Evolutionary conservation across 139 green algal species (phyloP), one percentile per base, ranked within the genome.

Genomic region (Dunaliella sp.): DNA sequence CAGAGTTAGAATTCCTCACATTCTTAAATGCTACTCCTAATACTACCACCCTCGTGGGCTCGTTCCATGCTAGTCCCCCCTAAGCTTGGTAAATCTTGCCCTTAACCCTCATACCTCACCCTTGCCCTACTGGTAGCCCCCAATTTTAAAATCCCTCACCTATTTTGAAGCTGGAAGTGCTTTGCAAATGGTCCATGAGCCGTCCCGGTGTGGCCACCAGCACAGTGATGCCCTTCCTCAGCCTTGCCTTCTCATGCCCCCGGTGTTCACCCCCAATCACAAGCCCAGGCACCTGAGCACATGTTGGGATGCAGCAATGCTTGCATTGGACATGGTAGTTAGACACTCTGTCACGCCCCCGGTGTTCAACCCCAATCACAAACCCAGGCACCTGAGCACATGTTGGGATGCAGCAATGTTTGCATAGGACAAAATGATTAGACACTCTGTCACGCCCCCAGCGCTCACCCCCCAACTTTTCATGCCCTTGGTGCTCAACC

Each of bases 401-500:
- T 16, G 77, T 32, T 35, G 16, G 77, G n/a, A 38, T 24, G 31
- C 77, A 82, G 31, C 31, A 38, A 38, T 24, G 35, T n/a, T 83
- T 78, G 34, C 84, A n/a, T 16, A 58, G 35, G 48, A 30, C 32
- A 84, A 32, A 12, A 30, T 2, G 36, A 2, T 75, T 31, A 3
- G 76, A 78, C 36, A 35, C 37, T 30, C 24, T 31, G 65, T 99
- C 97, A 80, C 97, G 97, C 35, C 77, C 83, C 2, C 94, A 86
- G 87, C 97, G 95, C 92, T 99, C 97, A 1, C 97, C 96, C 32
- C 97, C 97, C n/a, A n/a, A n/a, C n/a, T n/a, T n/a, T n/a, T n/a
- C n/a, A n/a, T n/a, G n/a, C n/a, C n/a, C n/a, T n/a, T n/a, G n/a
- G n/a, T n/a, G n/a, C 2, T 93, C 86, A 86, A 96, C 96, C 31